Conservation (phyloP, 768 basidiomycete species). For the Tubosaeta sp. region DNA sequence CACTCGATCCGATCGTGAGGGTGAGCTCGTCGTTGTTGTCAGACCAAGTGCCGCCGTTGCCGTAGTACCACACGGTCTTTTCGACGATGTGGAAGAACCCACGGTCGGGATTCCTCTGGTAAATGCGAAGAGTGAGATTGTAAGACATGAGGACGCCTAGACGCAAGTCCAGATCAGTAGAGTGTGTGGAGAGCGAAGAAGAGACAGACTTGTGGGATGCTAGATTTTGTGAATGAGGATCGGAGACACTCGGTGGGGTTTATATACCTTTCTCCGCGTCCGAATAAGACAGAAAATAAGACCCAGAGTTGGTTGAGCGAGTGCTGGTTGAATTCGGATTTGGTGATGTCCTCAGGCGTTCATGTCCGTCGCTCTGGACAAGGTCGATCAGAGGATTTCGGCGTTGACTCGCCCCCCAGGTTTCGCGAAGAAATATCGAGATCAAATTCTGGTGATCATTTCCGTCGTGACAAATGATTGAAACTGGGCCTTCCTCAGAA, state of each 20-base stretch:
- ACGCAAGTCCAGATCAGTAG: neutral
- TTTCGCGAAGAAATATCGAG: too few relatives aligned
- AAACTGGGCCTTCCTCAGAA: too few relatives aligned
- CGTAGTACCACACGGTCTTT: constrained; percentile 4
- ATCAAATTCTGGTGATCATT: too few relatives aligned
- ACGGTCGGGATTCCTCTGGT: constrained; percentile 2
- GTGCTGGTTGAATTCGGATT: neutral
- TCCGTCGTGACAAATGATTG: too few relatives aligned
- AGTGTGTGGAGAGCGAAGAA: neutral
- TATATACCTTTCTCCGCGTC: neutral
- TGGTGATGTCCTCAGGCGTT: neutral
- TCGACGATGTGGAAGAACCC: constrained; percentile 4
- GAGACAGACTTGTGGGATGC: constrained; percentile 1
- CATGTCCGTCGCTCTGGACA: neutral
- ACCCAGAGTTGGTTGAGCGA: neutral
- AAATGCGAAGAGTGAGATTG: neutral
- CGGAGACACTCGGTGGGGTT: neutral
- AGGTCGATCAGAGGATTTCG: neutral
- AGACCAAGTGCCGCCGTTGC: constrained; percentile 28
- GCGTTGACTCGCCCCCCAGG: neutral
- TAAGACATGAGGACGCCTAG: constrained; percentile 8
- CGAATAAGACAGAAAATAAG: neutral
- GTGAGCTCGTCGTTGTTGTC: neutral
- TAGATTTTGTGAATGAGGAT: neutral
- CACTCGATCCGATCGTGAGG: neutral